Base-by-base conservation (phyloP, 768 basidiomycete species). In the Boletellus emodensis region DNA sequence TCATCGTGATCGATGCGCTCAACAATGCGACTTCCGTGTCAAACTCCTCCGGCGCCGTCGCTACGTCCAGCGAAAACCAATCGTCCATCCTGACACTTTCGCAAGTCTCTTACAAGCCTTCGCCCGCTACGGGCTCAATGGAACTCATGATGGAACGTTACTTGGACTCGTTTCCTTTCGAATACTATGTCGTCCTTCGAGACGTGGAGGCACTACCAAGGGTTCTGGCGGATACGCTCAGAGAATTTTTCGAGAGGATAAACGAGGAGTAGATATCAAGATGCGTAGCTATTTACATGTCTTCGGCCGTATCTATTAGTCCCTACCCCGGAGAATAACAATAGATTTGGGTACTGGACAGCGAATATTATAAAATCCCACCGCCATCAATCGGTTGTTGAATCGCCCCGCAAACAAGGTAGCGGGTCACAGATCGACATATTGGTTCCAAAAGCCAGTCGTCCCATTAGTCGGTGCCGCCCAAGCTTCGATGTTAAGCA, bases 151-250 rank as follows among this genome's bases (percentile, higher is more conserved):
- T 95, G 71, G 78, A 87, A 60, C 82, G 91, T 42, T 98, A 99
- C 66, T 71, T 97, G 58, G 95, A 97, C 64, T 85, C 91, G 3
- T 97, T 98, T 79, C 96, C 96, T 0, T 98, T 98, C 71, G 92
- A 97, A 71, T 95, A 94, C 63, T 98, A 93, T 58, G 87, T 97
- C 42, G 85, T 99, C n/a, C 67, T 99, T 44, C 75, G 94, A 52
- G 81, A 87, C 56, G 91, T 95, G 39, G 93, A 95, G 68, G 85
- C 91, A 15, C 71, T 99, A 34, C 95, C 96, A 3, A 89, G 94
- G 48, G 90, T 96, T 12, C 71, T 99, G 57, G 79, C 89, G 18
- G 83, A 84, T 41, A 96, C 92, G 2, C 70, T 99, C 52, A 87
- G 89, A 61, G 94, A 98, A 67, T 99, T 93, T 65, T 92, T 93